phyloP scores from a whole-genome alignment of 1,284 basidiomycete species.

The Cryptococcus amylolentus region DNA sequence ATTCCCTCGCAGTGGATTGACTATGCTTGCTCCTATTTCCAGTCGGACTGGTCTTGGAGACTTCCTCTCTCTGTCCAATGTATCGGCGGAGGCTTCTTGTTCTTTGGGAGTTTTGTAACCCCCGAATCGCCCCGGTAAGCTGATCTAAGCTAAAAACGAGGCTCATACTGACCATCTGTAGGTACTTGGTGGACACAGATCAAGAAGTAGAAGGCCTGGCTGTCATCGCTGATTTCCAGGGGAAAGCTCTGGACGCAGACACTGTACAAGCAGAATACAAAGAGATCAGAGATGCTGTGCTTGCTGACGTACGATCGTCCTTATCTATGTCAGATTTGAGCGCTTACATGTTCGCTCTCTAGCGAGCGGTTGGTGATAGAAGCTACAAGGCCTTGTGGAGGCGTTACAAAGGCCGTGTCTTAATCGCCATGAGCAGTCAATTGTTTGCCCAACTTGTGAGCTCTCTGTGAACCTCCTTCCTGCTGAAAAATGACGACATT shows the following conservation, averaged over 20 bases:
- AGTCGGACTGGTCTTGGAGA: constrained; percentile 77
- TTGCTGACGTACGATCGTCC: constrained; percentile 62
- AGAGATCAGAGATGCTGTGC: constrained; percentile 87
- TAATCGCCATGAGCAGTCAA: constrained; percentile 97
- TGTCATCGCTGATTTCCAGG: constrained; percentile 87
- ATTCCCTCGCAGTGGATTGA: constrained; percentile 73
- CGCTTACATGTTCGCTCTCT: not conserved
- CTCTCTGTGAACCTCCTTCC: constrained; percentile 12
- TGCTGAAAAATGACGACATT: constrained; percentile 7
- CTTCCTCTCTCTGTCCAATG: constrained; percentile 83
- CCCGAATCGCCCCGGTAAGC: constrained; percentile 84
- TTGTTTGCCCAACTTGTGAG: constrained; percentile 88
- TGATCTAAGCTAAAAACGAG: not conserved
- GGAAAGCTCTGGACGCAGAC: constrained; percentile 70
- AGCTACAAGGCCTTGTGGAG: constrained; percentile 83
- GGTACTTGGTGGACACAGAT: constrained; percentile 89
- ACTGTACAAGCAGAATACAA: constrained; percentile 78
- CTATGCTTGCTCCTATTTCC: constrained; percentile 86
- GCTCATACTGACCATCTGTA: constrained; percentile 31
- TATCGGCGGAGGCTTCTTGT: constrained; percentile 78
- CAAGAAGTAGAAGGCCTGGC: constrained; percentile 79
- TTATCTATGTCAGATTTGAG: too few species aligned
- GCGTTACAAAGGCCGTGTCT: constrained; percentile 79
- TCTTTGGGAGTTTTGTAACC: constrained; percentile 76
- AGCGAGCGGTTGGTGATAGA: constrained; percentile 70